These are phyloP conservation scores for Boletus subcaerulescens DNA, from an alignment of 768 basidiomycete genomes.

Conservation along the genomic window DNA sequence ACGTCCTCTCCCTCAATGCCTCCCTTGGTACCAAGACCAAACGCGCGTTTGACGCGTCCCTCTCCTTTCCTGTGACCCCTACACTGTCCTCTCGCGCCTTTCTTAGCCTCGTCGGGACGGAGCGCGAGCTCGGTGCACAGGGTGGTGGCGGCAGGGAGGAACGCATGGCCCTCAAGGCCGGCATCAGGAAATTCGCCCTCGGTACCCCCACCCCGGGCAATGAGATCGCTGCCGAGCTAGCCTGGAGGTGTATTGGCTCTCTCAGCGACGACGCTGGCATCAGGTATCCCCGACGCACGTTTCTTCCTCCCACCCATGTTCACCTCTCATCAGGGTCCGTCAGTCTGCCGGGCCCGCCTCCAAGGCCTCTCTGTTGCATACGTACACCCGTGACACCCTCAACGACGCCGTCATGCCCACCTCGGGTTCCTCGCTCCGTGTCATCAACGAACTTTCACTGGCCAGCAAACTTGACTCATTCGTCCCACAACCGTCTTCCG, in stretches of 20 bases:
- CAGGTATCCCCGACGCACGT: slow-evolving; percentile 44
- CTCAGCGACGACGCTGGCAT: slow-evolving; percentile 77
- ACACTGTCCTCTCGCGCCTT: slow-evolving; percentile 69
- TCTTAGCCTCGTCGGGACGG: slow-evolving; percentile 65
- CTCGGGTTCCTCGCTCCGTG: slow-evolving; percentile 19
- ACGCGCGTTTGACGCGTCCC: slow-evolving; percentile 71
- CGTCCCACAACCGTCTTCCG: background rate
- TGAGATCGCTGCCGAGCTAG: slow-evolving; percentile 83
- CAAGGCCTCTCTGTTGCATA: slow-evolving; percentile 84
- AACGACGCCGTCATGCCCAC: slow-evolving; percentile 28
- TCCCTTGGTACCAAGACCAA: slow-evolving; percentile 87
- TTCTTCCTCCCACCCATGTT: background rate
- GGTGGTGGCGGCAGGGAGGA: slow-evolving; percentile 28
- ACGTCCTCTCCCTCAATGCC: slow-evolving; percentile 78
- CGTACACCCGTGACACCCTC: slow-evolving; percentile 57
- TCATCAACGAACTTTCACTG: slow-evolving; percentile 22
- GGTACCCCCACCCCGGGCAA: slow-evolving; percentile 38
- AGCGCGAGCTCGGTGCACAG: slow-evolving; percentile 60
- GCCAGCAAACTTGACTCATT: slow-evolving; percentile 22
- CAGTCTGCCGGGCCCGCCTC: slow-evolving; percentile 74
- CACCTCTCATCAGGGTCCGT: slow-evolving; percentile 57
- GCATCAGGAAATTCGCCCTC: slow-evolving; percentile 33
- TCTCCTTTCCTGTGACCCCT: slow-evolving; percentile 58
- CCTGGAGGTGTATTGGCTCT: slow-evolving; percentile 69
- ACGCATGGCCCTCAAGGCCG: slow-evolving; percentile 67